Conservation (phyloP, 129 eudicot genomes). For the Flaveria brownii region DNA sequence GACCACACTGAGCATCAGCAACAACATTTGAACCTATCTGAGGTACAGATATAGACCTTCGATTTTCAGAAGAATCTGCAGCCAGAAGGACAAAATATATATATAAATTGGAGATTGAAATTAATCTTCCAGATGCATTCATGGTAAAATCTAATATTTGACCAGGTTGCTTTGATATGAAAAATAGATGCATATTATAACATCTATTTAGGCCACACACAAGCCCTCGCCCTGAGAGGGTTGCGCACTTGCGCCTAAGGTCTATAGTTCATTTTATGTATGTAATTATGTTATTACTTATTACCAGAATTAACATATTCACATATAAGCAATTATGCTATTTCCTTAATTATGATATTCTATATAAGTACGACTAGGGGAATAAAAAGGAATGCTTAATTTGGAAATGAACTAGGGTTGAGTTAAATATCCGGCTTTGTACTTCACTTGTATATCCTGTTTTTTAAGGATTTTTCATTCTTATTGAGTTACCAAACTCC, state of each 20-base stretch:
- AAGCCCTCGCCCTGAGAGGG: background rate
- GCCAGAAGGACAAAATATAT: background rate
- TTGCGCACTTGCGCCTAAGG: background rate
- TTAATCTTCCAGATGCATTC: background rate
- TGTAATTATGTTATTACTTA: background rate
- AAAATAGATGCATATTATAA: background rate
- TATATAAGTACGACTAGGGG: background rate
- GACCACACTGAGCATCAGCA: conserved; percentile 23
- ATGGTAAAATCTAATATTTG: conserved; percentile 2
- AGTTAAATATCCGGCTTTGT: background rate
- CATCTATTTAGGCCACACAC: background rate
- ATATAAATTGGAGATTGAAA: background rate
- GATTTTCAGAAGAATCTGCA: conserved; percentile 41
- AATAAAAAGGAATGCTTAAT: background rate
- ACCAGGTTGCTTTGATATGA: background rate
- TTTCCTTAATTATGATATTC: background rate
- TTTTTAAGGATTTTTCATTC: background rate
- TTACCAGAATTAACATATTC: background rate
- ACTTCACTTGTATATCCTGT: background rate
- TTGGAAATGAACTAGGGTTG: background rate
- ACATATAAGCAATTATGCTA: background rate
- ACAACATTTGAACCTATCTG: conserved; percentile 5
- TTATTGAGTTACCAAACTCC: background rate
- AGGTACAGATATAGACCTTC: background rate
- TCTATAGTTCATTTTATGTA: background rate